A percentile compares a stretch with the other conserved stretches of the same genome.
phyloP scores from a whole-genome alignment of 2,329 filamentous ascomycete genomes.

The Trichoderma citrinoviride region DNA sequence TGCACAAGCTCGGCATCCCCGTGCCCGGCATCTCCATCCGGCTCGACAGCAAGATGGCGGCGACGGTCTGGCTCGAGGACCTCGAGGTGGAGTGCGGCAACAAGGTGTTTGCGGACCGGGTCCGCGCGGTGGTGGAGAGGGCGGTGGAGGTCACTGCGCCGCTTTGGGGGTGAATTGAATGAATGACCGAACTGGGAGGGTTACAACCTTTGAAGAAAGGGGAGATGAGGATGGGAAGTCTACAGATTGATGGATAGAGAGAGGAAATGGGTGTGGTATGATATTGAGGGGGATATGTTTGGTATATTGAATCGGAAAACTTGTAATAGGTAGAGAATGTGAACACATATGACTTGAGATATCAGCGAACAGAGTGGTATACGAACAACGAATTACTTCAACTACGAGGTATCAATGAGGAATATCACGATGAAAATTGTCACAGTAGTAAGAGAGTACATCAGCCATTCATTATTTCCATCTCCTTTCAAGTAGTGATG shows the following conservation, averaged over 20 bases:
- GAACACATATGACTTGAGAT: background rate
- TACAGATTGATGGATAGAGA: background rate
- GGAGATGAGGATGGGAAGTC: background rate
- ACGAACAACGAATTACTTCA: background rate
- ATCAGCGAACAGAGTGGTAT: slow-evolving; percentile 4
- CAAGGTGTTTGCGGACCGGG: slow-evolving; percentile 74
- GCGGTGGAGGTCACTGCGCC: slow-evolving; percentile 84
- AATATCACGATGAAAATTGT: background rate
- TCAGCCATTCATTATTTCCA: background rate
- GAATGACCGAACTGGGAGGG: too few species aligned
- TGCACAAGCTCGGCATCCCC: slow-evolving; percentile 82
- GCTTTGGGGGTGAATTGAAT: slow-evolving; percentile 58
- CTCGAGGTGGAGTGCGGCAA: slow-evolving; percentile 85
- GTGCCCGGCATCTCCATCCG: slow-evolving; percentile 85
- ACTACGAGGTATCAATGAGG: background rate
- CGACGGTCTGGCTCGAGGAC: slow-evolving; percentile 88
- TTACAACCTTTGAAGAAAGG: too few species aligned
- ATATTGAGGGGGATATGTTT: background rate
- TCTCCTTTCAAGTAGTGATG: slow-evolving; percentile 3
- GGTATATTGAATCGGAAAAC: too few species aligned
- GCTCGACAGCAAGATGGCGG: slow-evolving; percentile 76
- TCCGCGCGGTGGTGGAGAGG: slow-evolving; percentile 84
- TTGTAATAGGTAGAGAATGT: too few species aligned
- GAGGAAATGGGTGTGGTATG: background rate
- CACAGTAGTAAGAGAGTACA: background rate